These are phyloP conservation scores for Orbilia brochopaga DNA, from an alignment of 2,329 filamentous ascomycete genomes.

Conservation along the genomic window DNA sequence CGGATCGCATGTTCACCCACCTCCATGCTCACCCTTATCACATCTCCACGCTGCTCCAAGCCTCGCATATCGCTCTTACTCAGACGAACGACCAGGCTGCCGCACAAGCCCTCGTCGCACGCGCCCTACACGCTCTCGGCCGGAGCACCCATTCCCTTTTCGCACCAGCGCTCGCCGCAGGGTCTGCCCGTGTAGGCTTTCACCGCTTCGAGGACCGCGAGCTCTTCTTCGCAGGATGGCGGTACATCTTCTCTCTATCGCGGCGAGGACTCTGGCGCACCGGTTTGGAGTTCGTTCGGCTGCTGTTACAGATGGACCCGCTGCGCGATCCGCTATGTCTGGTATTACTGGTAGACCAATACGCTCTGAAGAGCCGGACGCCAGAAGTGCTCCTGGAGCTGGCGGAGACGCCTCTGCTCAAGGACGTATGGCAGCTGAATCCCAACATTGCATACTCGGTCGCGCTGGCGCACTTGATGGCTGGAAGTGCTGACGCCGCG, in stretches of 20 bases:
- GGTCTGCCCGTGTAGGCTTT: constrained; percentile 82
- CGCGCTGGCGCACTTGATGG: constrained; percentile 75
- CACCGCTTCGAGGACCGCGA: constrained; percentile 84
- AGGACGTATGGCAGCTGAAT: constrained; percentile 63
- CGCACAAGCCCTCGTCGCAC: constrained; percentile 84
- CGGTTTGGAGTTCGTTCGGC: constrained; percentile 89
- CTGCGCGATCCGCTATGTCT: constrained; percentile 81
- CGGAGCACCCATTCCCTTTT: constrained; percentile 85
- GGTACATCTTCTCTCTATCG: constrained; percentile 83
- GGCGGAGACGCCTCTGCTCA: constrained; percentile 63
- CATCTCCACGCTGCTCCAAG: constrained; percentile 89
- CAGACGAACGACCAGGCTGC: constrained; percentile 81
- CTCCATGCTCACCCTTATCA: constrained; percentile 82
- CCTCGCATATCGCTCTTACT: constrained; percentile 88
- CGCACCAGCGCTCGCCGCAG: constrained; percentile 73
- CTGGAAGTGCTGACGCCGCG: constrained; percentile 70
- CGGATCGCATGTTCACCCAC: constrained; percentile 78
- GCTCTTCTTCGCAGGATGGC: constrained; percentile 86
- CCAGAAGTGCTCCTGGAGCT: constrained; percentile 77
- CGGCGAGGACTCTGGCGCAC: constrained; percentile 94
- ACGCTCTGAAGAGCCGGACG: constrained; percentile 81
- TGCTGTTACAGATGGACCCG: constrained; percentile 76
- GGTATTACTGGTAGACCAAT: constrained; percentile 77
- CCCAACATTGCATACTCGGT: constrained; percentile 77
- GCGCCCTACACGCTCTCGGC: constrained; percentile 92